Conservation (phyloP, 345 rosid species). For the Corymbia maculata region DNA sequence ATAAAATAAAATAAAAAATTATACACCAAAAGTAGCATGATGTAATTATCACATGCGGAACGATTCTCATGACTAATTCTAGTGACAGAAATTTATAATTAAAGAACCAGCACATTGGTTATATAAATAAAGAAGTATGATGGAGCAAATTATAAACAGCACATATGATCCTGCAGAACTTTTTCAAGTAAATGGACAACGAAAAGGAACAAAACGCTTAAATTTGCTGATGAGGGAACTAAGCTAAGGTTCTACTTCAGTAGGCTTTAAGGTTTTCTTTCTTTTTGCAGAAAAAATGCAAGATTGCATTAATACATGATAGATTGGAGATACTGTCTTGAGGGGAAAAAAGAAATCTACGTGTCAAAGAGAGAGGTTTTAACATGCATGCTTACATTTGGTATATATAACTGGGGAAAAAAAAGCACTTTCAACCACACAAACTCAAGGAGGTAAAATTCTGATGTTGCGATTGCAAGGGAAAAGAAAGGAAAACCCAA, state of each 20-base stretch:
- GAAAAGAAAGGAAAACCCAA: neutral
- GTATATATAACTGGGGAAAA: neutral
- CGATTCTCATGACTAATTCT: neutral
- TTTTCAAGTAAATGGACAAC: neutral
- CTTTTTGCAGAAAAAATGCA: neutral
- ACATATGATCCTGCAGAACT: neutral
- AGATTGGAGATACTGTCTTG: neutral
- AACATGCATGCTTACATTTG: neutral
- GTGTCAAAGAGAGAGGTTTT: neutral
- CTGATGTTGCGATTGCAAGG: neutral
- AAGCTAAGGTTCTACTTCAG: neutral
- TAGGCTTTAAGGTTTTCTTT: neutral
- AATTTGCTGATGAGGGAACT: neutral
- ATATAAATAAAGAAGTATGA: neutral
- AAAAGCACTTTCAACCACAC: neutral
- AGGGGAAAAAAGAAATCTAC: neutral
- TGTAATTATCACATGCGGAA: neutral
- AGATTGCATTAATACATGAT: neutral
- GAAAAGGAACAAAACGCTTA: neutral
- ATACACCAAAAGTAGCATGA: neutral
- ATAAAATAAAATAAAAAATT: too few species aligned
- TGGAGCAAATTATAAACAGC: neutral
- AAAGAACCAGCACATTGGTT: neutral
- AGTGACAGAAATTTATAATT: neutral
- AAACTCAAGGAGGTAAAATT: neutral